Base-by-base conservation (phyloP, 495 filamentous ascomycete species). In the Penicillium riverlandense region DNA sequence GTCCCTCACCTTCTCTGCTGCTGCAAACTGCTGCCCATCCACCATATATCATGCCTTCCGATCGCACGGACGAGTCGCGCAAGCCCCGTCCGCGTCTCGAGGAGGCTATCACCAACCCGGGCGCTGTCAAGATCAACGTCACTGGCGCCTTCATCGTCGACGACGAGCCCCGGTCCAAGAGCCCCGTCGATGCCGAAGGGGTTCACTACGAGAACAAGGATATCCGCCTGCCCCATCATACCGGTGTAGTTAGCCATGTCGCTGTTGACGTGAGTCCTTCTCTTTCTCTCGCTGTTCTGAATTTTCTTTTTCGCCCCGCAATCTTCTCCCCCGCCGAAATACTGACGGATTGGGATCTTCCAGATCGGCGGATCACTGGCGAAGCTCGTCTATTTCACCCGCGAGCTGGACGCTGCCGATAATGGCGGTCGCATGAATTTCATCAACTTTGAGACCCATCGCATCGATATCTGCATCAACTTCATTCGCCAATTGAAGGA, bases 381-480 rank as follows among this genome's bases (percentile, higher is more conserved):
- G 37, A 98, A 98, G 70, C 74, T 97, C 11, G 91, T 98, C 39
- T 98, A 96, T 70, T 97, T 97, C 66, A 89, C 90, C 6, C 85
- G 85, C 40, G 94, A 97, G 63, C 73, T 84, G 15, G 73, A 82
- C 54, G 82, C 84, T 22, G 78, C 74, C 31, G 86, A 90, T 53
- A 81, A 84, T 36, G 92, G 92, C 35, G 94, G 94, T 22, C 83
- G 92, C 16, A 72, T 98, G 13, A 94, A 94, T 63, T 98, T 98
- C 55, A 74, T 92, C 53, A 94, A 83, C 47, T 96, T 97, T 61
- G 92, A 98, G 67, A 96, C 92, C 3, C 86, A 95, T 54, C 82
- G 79, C 36, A 95, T 97, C 52, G 86, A 91, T 48, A 82, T 90
- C 28, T 92, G 91, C 66, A 82, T 98, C 40, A 79, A 88, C 44